Percentiles rank a stretch among this genome's conserved stretches.
Conservation (phyloP, 2,329 filamentous ascomycete genomes). For the Claviceps purpurea region DNA sequence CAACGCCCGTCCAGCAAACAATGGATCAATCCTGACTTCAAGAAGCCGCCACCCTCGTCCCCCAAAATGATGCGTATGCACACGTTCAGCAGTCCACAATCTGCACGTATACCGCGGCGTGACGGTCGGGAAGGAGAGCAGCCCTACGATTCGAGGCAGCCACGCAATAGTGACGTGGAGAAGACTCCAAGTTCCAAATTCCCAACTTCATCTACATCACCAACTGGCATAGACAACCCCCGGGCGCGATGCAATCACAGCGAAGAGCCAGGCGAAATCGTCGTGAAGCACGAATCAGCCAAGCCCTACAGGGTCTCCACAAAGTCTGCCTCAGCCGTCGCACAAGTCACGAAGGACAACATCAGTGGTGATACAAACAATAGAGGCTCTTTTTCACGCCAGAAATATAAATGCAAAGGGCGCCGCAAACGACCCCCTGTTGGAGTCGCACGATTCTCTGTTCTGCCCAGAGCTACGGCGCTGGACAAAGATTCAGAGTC, state of each 20-base stretch:
- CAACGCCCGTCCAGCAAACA: conserved; percentile 43
- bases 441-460: conserved; percentile 23
- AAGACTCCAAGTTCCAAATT: conserved; percentile 20
- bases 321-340: background rate
- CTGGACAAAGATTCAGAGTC: conserved; percentile 29
- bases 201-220: no score
- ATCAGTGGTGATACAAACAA: background rate
- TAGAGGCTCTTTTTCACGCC: background rate
- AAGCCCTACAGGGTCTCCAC: background rate
- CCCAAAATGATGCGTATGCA: conserved; percentile 38
- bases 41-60: conserved; percentile 35
- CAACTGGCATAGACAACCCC: conserved; percentile 19
- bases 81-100: conserved; percentile 28
- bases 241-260: conserved; percentile 26
- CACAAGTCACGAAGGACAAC: background rate
- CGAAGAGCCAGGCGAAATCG: conserved; percentile 34
- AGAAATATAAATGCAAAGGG: conserved; percentile 6
- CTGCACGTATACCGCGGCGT: conserved; percentile 23
- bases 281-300: conserved; percentile 24
- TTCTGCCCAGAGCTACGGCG: conserved; percentile 24
- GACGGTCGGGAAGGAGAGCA: conserved; percentile 22
- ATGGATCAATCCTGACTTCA: conserved; percentile 43
- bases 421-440: conserved; percentile 18
- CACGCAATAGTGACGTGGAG: conserved; percentile 40
- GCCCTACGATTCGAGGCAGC: conserved; percentile 28